Percentiles rank a stretch among this genome's conserved stretches.
phyloP scores from a whole-genome alignment of 2,329 filamentous ascomycete genomes.

The Phoma herbarum region DNA sequence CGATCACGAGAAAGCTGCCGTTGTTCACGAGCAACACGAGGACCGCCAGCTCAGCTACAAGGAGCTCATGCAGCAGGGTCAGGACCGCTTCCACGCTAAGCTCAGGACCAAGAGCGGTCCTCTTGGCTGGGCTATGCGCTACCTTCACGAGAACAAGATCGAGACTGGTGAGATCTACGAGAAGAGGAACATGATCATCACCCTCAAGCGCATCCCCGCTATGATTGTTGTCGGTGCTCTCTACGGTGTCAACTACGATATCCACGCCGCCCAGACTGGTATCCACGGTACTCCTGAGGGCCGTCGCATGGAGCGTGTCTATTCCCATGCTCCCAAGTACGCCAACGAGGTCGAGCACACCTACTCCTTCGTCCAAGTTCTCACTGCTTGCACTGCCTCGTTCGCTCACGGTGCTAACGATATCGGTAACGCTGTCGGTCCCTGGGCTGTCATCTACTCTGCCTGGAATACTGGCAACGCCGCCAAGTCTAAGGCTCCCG shows the following conservation, averaged over 20 bases:
- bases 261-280: conserved; percentile 77
- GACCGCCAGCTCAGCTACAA: conserved; percentile 66
- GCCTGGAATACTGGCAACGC: conserved; percentile 67
- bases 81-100: conserved; percentile 68
- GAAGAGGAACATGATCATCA: conserved; percentile 70
- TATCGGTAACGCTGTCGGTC: conserved; percentile 50
- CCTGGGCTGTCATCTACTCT: conserved; percentile 51
- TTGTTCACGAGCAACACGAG: conserved; percentile 60
- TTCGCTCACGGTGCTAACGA: conserved; percentile 77
- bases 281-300: conserved; percentile 77
- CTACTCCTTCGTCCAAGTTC: conserved; percentile 61
- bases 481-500: conserved; percentile 68
- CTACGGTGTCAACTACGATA: conserved; percentile 84
- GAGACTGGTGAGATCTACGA: conserved; percentile 79
- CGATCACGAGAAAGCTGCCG: conserved; percentile 40
- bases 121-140: conserved; percentile 85
- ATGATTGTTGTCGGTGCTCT: conserved; percentile 68
- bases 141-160: conserved; percentile 76
- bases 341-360: conserved; percentile 51
- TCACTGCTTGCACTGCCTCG: conserved; percentile 54
- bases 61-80: conserved; percentile 65
- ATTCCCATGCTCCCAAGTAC: conserved; percentile 57
- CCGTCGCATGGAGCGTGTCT: conserved; percentile 73
- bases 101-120: conserved; percentile 71
- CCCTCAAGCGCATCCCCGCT: conserved; percentile 73